Evolutionary conservation across 495 filamentous ascomycete species (phyloP), one percentile per base, ranked within the genome.

Genomic region (Lasiosphaeris hirsuta): DNA sequence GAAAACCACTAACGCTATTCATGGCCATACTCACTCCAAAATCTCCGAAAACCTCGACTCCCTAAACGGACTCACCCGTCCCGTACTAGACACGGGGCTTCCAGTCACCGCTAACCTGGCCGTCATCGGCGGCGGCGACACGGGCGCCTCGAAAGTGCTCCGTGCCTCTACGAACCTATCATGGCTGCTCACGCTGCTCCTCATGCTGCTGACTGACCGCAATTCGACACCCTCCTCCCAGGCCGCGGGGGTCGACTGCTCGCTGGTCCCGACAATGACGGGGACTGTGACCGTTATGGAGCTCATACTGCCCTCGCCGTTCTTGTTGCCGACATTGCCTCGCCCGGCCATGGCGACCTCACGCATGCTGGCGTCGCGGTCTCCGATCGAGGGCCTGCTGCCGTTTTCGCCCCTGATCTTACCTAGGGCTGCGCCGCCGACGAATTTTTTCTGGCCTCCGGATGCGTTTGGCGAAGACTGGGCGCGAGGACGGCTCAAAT

Each of bases 331-430:
- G 23, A 18, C 51, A 10, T 23, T 36, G 18, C 7, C 30, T 18
- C 72, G 71, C 1, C 76, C 76, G 6, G 78, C 80, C 69, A 82
- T 62, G 10, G 80, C 78, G 1, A 82, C 79, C 48, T 81, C 78
- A 18, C 75, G 77, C 53, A 77, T 69, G 51, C 73, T 77, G 7
- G 70, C 67, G 19, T 63, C 66, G 17, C 63, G 66, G 17, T 51
- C 30, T 17, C 72, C 69, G 3, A 74, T 40, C 38, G 72, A 67
- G 51, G 63, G 51, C 4, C 64, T 68, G 46, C 71, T 75, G 23
- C 58, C 59, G 60, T 69, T 55, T 49, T 67, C 53, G 53, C 61
- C 57, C 51, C 72, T 65, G 1, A 71, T 54, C 38, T 64, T 72
- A 0, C 73, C 69, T 41, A 81, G 58, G 33, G 73, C 73, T 1